These are phyloP conservation scores for Morella rubra DNA, from an alignment of 306 rosid species.

Conservation along the genomic window DNA sequence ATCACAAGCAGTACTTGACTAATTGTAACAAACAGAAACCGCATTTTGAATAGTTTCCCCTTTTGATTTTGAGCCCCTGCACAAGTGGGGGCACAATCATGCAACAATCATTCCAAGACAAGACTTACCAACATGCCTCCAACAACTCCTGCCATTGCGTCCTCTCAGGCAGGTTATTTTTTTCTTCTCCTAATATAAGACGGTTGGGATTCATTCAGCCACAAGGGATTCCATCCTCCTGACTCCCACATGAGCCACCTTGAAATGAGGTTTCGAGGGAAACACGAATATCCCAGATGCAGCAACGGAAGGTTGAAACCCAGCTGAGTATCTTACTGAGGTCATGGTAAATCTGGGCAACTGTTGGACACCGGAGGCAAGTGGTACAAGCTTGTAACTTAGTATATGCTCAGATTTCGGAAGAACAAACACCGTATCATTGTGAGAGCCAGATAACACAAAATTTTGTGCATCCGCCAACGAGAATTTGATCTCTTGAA, in stretches of 20 bases:
- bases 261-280: constrained; percentile 79
- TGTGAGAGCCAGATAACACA: constrained; percentile 81
- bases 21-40: no score
- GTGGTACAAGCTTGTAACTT: constrained; percentile 88
- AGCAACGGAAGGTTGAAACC: constrained; percentile 62
- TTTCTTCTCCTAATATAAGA: not conserved
- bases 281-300: constrained; percentile 61
- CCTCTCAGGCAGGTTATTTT: no score
- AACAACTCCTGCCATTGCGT: no score
- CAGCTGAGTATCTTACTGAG: constrained; percentile 74
- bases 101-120: no score
- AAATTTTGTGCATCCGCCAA: constrained; percentile 82
- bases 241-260: constrained; percentile 42
- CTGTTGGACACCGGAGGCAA: constrained; percentile 74
- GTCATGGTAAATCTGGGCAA: constrained; percentile 74
- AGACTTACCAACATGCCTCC: no score
- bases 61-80: no score
- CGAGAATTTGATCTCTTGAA: constrained; percentile 79
- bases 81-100: no score
- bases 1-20: no score
- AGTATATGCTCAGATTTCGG: constrained; percentile 77
- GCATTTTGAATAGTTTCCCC: no score
- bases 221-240: constrained; percentile 47
- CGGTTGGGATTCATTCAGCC: constrained; percentile 43
- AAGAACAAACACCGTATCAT: constrained; percentile 69